A percentile compares a stretch with the other conserved stretches of the same genome.
phyloP scores from a whole-genome alignment of 2,329 filamentous ascomycete species.

The Alternaria triticina region DNA sequence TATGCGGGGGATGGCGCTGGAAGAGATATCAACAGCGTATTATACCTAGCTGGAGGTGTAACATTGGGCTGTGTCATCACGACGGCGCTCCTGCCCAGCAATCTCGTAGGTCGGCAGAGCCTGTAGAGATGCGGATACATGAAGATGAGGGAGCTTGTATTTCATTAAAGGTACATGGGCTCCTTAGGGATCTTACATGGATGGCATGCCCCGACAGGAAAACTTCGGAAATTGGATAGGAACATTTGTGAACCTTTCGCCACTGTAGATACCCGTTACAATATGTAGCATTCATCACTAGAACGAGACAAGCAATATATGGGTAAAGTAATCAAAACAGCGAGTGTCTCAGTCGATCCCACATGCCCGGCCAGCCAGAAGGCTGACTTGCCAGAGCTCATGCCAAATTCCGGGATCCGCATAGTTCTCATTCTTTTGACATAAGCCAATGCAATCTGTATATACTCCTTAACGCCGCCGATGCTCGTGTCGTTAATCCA shows the following conservation, averaged over 20 bases:
- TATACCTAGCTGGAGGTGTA: constrained; percentile 64
- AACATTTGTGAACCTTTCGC: background rate
- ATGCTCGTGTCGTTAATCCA: background rate
- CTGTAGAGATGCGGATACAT: constrained; percentile 1
- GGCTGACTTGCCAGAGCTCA: background rate
- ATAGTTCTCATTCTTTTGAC: background rate
- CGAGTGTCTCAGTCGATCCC: background rate
- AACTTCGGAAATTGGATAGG: background rate
- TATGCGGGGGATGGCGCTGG: constrained; percentile 34
- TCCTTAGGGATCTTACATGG: background rate
- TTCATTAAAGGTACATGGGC: background rate
- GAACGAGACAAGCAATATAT: background rate
- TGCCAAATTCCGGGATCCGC: background rate
- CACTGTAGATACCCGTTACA: constrained; percentile 3
- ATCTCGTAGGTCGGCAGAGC: constrained; percentile 33
- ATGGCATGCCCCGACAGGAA: background rate
- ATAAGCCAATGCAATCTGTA: background rate
- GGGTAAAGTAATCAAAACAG: background rate
- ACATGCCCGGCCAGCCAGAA: background rate
- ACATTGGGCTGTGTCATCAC: constrained; percentile 61
- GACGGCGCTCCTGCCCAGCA: constrained; percentile 57
- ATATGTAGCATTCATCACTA: background rate
- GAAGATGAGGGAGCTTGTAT: background rate
- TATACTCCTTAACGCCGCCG: background rate
- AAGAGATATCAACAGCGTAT: constrained; percentile 56